phyloP scores from a whole-genome alignment of 1,284 basidiomycete species.

The Termitomyces sp. region DNA sequence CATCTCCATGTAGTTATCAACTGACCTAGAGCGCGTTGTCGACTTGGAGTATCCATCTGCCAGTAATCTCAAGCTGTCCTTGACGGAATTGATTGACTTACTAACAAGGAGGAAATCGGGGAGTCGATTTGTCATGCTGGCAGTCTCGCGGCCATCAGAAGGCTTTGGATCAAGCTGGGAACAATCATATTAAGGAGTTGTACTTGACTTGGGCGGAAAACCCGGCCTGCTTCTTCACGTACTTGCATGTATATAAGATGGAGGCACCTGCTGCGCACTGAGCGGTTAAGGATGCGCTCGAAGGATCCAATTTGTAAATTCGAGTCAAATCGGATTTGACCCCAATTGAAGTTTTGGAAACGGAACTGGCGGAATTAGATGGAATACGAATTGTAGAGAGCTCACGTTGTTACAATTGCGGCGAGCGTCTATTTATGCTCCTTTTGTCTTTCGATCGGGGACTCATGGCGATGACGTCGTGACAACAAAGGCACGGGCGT shows the following conservation, averaged over 20 bases:
- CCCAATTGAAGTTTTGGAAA: neutral
- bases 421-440: neutral
- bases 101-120: constrained; percentile 25
- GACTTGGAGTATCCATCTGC: constrained; percentile 15
- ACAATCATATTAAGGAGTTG: neutral
- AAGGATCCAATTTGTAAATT: neutral
- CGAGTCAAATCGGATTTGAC: too few species aligned
- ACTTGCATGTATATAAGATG: neutral
- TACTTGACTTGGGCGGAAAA: neutral
- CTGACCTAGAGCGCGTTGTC: constrained; percentile 23
- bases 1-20: neutral
- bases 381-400: neutral
- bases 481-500: neutral
- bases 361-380: neutral
- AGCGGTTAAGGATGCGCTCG: neutral
- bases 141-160: neutral
- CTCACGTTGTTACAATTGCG: neutral
- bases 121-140: neutral
- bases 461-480: neutral
- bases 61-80: neutral
- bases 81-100: constrained; percentile 14
- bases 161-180: neutral
- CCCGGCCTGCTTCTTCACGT: neutral
- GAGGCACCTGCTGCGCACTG: too few species aligned
- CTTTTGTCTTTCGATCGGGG: too few species aligned